Evolutionary conservation across 1,284 basidiomycete species (phyloP).

Genomic region (Ceratobasidium sp.): DNA sequence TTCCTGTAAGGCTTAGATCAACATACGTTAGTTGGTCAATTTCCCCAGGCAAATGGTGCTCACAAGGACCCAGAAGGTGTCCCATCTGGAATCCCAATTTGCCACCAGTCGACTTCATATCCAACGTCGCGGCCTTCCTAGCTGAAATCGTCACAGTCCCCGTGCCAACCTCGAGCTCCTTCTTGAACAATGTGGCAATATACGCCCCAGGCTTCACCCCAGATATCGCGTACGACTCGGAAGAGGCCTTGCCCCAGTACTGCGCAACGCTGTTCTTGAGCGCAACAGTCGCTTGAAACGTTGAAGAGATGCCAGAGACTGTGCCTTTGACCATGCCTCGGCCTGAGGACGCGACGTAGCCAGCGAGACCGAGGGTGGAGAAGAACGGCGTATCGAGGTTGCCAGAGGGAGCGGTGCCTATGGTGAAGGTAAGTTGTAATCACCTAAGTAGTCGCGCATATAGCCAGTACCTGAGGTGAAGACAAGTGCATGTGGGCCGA

Average conservation of each 20-base stretch:
- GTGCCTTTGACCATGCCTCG: constrained; percentile 61
- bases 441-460: background rate
- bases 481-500: constrained; percentile 41
- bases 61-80: constrained; percentile 60
- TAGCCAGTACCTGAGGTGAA: constrained; percentile 21
- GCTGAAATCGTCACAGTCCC: constrained; percentile 58
- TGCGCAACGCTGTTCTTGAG: constrained; percentile 60
- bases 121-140: constrained; percentile 54
- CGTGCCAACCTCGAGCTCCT: constrained; percentile 60
- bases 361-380: constrained; percentile 59
- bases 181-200: constrained; percentile 57
- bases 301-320: constrained; percentile 57
- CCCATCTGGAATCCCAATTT: constrained; percentile 62
- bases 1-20: constrained; percentile 50
- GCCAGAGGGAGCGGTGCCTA: constrained; percentile 15
- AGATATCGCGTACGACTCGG: constrained; percentile 59
- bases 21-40: background rate
- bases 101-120: constrained; percentile 57
- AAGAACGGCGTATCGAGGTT: constrained; percentile 60
- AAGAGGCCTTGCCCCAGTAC: constrained; percentile 58
- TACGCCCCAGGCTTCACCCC: constrained; percentile 63
- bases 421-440: background rate
- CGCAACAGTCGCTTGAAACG: constrained; percentile 50
- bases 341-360: constrained; percentile 59
- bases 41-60: too few relatives aligned